Conservation (phyloP, 2,329 filamentous ascomycete genomes). For the Talaromyces sp. region DNA sequence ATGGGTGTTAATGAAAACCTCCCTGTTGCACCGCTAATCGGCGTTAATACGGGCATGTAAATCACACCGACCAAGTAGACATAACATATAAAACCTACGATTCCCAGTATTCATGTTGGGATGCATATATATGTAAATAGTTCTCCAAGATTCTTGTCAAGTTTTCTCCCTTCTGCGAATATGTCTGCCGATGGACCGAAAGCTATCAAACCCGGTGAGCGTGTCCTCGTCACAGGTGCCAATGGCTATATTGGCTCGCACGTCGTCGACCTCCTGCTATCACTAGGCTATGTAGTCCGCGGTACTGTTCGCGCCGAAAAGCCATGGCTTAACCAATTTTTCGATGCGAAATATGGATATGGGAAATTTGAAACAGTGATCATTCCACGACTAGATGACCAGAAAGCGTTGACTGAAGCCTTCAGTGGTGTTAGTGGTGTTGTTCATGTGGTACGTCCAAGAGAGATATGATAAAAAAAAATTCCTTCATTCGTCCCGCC, state of each 20-base stretch:
- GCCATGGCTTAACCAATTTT: constrained; percentile 25
- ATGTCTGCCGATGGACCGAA: too few species aligned
- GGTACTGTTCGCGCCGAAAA: constrained; percentile 36
- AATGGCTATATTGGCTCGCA: constrained; percentile 23
- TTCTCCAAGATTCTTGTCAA: too few species aligned
- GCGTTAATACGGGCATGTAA: not conserved
- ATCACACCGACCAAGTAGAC: not conserved
- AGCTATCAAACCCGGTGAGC: too few species aligned
- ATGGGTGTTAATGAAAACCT: not conserved
- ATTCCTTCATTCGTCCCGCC: not conserved
- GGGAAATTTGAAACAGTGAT: not conserved
- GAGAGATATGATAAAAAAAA: not conserved
- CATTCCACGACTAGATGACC: not conserved
- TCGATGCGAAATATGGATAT: not conserved
- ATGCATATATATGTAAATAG: too few species aligned
- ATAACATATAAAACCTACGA: too few species aligned
- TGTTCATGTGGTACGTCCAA: not conserved
- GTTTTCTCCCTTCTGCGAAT: too few species aligned
- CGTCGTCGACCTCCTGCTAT: constrained; percentile 30
- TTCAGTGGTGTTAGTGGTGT: not conserved
- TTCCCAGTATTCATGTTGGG: too few species aligned
- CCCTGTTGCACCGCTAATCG: not conserved
- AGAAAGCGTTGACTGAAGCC: not conserved
- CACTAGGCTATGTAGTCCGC: constrained; percentile 37
- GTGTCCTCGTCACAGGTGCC: constrained; percentile 40